Evolutionary conservation across 1,284 basidiomycete species (phyloP).

Genomic region (Polyporus tsugae): DNA sequence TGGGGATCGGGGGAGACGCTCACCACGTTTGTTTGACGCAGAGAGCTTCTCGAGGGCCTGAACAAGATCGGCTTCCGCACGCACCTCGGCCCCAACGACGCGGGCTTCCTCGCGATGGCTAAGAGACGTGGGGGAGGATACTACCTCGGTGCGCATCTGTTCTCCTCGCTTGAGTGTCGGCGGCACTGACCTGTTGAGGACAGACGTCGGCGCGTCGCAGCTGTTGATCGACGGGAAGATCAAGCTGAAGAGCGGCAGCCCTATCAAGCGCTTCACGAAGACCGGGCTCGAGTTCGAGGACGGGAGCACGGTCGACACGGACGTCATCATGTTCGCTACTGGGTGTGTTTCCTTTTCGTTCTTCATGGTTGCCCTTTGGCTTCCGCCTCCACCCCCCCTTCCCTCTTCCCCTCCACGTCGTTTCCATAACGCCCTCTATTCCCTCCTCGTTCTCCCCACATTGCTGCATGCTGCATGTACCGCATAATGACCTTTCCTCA

Average conservation of each 20-base stretch:
- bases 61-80: slow-evolving; percentile 66
- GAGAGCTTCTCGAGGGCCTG: slow-evolving; percentile 64
- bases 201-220: slow-evolving; percentile 60
- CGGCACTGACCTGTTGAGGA: neutral
- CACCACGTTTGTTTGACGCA: slow-evolving; percentile 30
- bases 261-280: slow-evolving; percentile 62
- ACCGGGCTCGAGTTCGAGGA: slow-evolving; percentile 70
- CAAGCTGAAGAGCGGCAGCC: slow-evolving; percentile 73
- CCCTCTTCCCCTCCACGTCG: too few species aligned
- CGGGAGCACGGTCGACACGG: slow-evolving; percentile 68
- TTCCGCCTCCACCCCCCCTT: neutral
- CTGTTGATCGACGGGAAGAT: slow-evolving; percentile 67
- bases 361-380: neutral
- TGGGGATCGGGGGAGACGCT: neutral
- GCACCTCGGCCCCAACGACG: slow-evolving; percentile 60
- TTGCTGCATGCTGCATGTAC: neutral
- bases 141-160: slow-evolving; percentile 48
- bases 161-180: neutral
- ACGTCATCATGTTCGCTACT: slow-evolving; percentile 75
- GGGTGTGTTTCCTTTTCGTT: slow-evolving; percentile 51
- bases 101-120: slow-evolving; percentile 57
- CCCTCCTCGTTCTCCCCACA: neutral
- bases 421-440: too few species aligned
- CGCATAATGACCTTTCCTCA: slow-evolving; percentile 13
- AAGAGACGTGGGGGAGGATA: slow-evolving; percentile 50